Evolutionary conservation across 768 basidiomycete species (phyloP).

Genomic region (Calocera viscosa): DNA sequence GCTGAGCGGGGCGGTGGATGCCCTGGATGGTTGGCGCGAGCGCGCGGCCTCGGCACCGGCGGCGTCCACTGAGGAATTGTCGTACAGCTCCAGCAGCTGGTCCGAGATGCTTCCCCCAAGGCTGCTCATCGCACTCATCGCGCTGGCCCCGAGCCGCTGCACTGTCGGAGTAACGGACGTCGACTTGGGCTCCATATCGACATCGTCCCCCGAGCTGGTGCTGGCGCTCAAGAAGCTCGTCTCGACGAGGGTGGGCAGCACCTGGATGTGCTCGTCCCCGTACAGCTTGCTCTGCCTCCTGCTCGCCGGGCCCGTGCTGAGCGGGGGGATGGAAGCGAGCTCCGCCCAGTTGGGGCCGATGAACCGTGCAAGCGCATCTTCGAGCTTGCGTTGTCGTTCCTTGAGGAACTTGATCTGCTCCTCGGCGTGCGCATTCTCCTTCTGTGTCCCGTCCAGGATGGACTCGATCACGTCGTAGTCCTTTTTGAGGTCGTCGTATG

Average conservation of each 20-base stretch:
- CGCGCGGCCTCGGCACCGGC: not conserved
- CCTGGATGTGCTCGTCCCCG: not conserved
- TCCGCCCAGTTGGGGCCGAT: not conserved
- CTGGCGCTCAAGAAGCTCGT: not conserved
- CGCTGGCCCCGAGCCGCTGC: not conserved
- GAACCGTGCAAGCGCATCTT: not conserved
- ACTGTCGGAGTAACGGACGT: not conserved
- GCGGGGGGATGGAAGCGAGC: not conserved
- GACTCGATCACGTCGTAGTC: not conserved
- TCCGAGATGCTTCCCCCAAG: not conserved
- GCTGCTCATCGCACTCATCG: not conserved
- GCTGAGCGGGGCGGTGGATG: not conserved
- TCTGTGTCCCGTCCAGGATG: not conserved
- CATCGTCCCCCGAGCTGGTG: not conserved
- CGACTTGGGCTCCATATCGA: not conserved
- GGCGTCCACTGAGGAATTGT: not conserved
- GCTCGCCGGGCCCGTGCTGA: not conserved
- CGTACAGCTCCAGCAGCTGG: not conserved
- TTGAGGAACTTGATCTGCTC: not conserved
- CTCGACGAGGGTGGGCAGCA: not conserved
- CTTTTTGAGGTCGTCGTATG: not conserved
- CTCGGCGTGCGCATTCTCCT: not conserved
- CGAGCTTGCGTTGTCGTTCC: not conserved
- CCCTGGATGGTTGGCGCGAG: not conserved
- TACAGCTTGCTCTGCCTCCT: constrained; percentile 6